Evolutionary conservation across 1,284 basidiomycete species (phyloP), one percentile per base, ranked within the genome.

Genomic region (Malassezia sp.): DNA sequence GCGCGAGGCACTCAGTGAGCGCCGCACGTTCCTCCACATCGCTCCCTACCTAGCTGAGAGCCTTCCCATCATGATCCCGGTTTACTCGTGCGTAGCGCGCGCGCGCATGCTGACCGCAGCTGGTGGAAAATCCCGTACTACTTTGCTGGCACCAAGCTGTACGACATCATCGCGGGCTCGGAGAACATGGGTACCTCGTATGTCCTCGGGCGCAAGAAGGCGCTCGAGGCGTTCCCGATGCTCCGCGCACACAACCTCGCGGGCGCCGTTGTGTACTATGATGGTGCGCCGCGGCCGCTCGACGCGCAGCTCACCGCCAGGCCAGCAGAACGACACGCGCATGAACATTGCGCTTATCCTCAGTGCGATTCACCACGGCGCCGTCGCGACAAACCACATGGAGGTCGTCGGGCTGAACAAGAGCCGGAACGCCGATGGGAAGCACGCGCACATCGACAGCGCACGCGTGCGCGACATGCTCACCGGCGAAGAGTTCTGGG

Each of bases 81-180:
- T 89, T 40, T 90, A 90, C 77, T n/a, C n/a, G n/a, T n/a, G n/a
- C n/a, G n/a, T n/a, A n/a, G n/a, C n/a, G n/a, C n/a, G n/a, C n/a
- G n/a, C n/a, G n/a, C n/a, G n/a, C n/a, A n/a, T n/a, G n/a, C n/a
- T n/a, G n/a, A n/a, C n/a, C n/a, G n/a, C n/a, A 52, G 52, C 42
- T 91, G 86, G 73, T 96, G 90, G 89, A 88, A 95, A 67, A 78
- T 96, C 4, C 91, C 91, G 0, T 96, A 96, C 73, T 96, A 90
- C 73, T 91, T 80, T 75, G 82, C 80, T 2, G 91, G 91, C 14
- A 91, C 86, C 75, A 96, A 96, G 75, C 77, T 93, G 77, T 97
- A 97, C 74, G 91, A 97, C 71, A 36, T 95, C 22, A 76, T 97
- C 24, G 91, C 91, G 12, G 91, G 91, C 1, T 84, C 84, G 66